Base-by-base conservation (phyloP, 2,329 filamentous ascomycete species). In the Colletotrichum higginsianum region DNA sequence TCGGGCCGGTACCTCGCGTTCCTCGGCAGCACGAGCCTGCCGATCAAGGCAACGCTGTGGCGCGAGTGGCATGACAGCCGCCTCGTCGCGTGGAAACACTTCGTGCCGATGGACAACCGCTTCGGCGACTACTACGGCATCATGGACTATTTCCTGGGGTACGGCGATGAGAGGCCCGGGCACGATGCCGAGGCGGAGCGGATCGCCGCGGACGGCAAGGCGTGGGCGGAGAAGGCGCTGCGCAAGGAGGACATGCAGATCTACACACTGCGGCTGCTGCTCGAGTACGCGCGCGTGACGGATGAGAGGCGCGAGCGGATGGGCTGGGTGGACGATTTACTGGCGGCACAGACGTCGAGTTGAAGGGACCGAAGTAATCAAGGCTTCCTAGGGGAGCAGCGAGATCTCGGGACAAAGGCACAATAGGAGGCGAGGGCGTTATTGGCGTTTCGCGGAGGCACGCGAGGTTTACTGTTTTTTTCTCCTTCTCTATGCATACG, bases 21-120 rank as follows among this genome's bases (percentile, higher is more conserved):
- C 79, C 83, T 96, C 30, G 86, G 88, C 44, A 93, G 90, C 40
- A 93, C 89, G 2, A 91, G 89, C 18, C 80, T 95, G 11, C 92
- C 92, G 0, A 89, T 96, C 82, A 96, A 96, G 82, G 89, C 91
- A 7, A 94, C 93, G 0, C 84, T 96, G 26, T 96, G 91, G 82
- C 87, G 89, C 23, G 94, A 96, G 79, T 96, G 93, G 94, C 93
- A 95, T 77, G 93, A 95, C 78, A 88, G 87, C 55, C 86, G 93
- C 3, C 84, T 96, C 1, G 84, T 94, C 2, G 87, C 92, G 0
- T 96, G 94, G 93, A 90, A 90, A 76, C 94, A 96, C 80, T 96
- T 94, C 76, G 91, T 95, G 2, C 94, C 94, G 18, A 91, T 96
- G 87, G 92, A 95, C 78, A 93, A 89, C 77, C 88, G 90, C 1